phyloP scores from a whole-genome alignment of 2,329 filamentous ascomycete species.

The Paecilomyces fulvus region DNA sequence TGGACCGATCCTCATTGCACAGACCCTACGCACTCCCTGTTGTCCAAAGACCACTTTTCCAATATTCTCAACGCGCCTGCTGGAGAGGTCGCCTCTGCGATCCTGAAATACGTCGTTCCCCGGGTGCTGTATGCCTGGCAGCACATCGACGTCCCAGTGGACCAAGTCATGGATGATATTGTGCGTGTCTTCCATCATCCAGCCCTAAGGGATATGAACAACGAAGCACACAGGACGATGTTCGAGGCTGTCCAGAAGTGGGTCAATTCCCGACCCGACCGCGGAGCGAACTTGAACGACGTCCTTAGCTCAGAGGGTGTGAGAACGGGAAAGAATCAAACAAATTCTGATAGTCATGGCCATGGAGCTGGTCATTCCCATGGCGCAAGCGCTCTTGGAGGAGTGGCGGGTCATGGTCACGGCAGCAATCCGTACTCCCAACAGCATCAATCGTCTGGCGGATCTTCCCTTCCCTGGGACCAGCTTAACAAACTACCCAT shows the following conservation, averaged over 20 bases:
- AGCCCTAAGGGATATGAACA: constrained; percentile 62
- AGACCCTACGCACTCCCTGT: constrained; percentile 73
- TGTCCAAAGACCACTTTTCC: constrained; percentile 78
- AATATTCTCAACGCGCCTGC: constrained; percentile 70
- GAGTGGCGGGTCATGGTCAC: constrained; percentile 12
- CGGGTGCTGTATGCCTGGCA: constrained; percentile 91
- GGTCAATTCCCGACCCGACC: constrained; percentile 62
- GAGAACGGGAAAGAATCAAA: constrained; percentile 71
- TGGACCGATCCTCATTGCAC: constrained; percentile 69
- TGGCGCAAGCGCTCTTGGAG: constrained; percentile 18
- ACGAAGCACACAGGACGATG: constrained; percentile 82
- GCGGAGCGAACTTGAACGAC: constrained; percentile 58
- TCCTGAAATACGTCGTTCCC: constrained; percentile 80
- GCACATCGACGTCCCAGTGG: constrained; percentile 69
- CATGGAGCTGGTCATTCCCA: constrained; percentile 23
- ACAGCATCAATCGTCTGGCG: constrained; percentile 10
- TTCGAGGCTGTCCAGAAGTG: constrained; percentile 76
- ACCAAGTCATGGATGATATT: constrained; percentile 76
- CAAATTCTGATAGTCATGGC: constrained; percentile 16
- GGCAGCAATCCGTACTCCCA: constrained; percentile 9
- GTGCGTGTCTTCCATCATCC: constrained; percentile 86
- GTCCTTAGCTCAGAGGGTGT: constrained; percentile 80
- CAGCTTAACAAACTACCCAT: constrained; percentile 26
- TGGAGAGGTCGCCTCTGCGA: constrained; percentile 63
- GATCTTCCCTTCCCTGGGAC: constrained; percentile 20